These are phyloP conservation scores for Westerdykella aurantiaca DNA, from an alignment of 2,329 filamentous ascomycete genomes.

Conservation along the genomic window DNA sequence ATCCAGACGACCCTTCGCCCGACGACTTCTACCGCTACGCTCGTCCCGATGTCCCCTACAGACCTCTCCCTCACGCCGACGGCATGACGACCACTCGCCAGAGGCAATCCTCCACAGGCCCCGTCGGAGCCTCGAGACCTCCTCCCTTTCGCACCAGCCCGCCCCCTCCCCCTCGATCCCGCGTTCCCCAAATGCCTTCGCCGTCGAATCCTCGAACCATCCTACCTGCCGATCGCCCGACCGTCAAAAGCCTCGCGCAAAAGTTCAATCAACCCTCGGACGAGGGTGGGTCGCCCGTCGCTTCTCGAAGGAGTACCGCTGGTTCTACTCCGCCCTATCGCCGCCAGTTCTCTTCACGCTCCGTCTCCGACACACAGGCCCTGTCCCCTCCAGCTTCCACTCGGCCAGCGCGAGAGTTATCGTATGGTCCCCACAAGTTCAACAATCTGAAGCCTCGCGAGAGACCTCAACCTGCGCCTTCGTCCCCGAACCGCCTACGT, in stretches of 20 bases:
- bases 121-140: background rate
- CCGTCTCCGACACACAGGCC: conserved; percentile 3
- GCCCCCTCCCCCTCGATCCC: background rate
- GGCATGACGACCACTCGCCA: background rate
- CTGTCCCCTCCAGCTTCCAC: conserved; percentile 17
- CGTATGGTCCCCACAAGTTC: conserved; percentile 33
- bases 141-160: background rate
- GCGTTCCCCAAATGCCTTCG: conserved; percentile 34
- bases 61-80: background rate
- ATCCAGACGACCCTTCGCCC: conserved; percentile 1
- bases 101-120: background rate
- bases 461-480: conserved; percentile 30
- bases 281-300: conserved; percentile 20
- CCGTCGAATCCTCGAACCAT: conserved; percentile 6
- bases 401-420: conserved; percentile 23
- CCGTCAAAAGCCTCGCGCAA: conserved; percentile 34
- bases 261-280: conserved; percentile 32
- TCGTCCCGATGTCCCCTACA: background rate
- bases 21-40: conserved; percentile 4
- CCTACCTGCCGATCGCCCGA: conserved; percentile 21
- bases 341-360: conserved; percentile 4
- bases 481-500: conserved; percentile 21
- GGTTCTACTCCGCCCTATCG: background rate
- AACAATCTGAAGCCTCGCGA: conserved; percentile 33
- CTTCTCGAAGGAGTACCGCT: background rate